Evolutionary conservation across 805 yeast genomes (phyloP), one percentile per base, ranked within the genome.

Genomic region (Ascoidea asiatica): DNA sequence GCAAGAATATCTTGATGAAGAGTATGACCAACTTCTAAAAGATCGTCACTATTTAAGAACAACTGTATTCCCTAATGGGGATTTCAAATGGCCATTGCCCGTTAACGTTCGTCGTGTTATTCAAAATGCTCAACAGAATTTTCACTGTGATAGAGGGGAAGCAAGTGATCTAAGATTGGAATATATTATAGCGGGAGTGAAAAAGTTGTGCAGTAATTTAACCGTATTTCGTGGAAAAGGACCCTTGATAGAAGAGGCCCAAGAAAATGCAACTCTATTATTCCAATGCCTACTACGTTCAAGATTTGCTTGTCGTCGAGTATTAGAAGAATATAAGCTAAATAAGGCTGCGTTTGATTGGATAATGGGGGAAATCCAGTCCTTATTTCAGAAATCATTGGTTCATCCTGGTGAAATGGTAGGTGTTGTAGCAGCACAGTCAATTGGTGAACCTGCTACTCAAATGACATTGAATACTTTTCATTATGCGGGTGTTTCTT

Each of bases 331-430:
- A 61, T 90, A 78, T 64, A 77, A 87, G 54, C 68, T 92, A 55
- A 86, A 79, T 55, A 77, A 77, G 55, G 77, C 77, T 48, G 92
- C 99, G 0, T 92, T 92, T 58, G 88, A 89, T 52, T 92, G 98
- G 98, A 95, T 87, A 41, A 53, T 88, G 48, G 97, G 96, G 60
- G 95, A 90, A 60, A 76, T 92, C 51, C 96, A 89, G 59, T 77
- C 92, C 29, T 96, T 89, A 63, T 92, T 90, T 68, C 87, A 87
- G 52, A 84, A 81, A 63, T 79, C 96, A 6, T 70, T 85, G 60
- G 96, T 88, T 40, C 90, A 89, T 50, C 95, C 97, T 4, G 97
- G 97, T 72, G 97, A 89, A 62, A 89, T 89, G 96, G 97, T 89
- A 47, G 97, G 97, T 70, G 95, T 89, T 43, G 75, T 89, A 57